Base-by-base conservation (phyloP, 257 asterid genomes). In the Cynanchum wilfordii region DNA sequence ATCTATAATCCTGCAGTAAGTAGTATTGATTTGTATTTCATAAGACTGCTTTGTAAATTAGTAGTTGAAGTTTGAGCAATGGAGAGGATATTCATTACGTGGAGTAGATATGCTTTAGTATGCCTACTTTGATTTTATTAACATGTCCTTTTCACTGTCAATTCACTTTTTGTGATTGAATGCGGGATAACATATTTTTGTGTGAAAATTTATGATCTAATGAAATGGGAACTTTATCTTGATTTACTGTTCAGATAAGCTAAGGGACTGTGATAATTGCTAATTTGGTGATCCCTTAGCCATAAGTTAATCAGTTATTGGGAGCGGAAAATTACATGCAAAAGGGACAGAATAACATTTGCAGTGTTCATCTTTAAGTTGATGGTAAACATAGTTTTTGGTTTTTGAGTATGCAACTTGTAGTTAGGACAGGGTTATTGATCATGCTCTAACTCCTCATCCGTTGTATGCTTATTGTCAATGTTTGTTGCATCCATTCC, bases 1-100 rank as follows among this genome's bases (percentile, higher is more conserved):
- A 92, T 95, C 70, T 84, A 54, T 72, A 78, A 95, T 82, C 99
- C 99, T 64, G 88, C 96, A 0, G 99, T 92, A 82, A 82, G 97
- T 84, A 79, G 60, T 72, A 60, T 67, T 8, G 47, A 54, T 57
- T 1, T 42, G 9, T 6, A 7, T 55, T 54, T 49, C 30, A 16
- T 3, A 9, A 8, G 11, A 15, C 13, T 55, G 13, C 3, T 9
- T 66, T 17, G 50, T 65, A 7, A 7, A 2, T 20, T 54, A 36
- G 19, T 25, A 10, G 27, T 51, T 16, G 1, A 63, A 58, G 16
- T 36, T n/a, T 50, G 50, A 36, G 22, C 65, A 29, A 47, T n/a
- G 59, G 3, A 19, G 12, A 54, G 59, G 25, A 20, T 54, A 54
- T 54, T 54, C 27, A n/a, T 20, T 54, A 27, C n/a, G 25, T 54